phyloP scores from a whole-genome alignment of 768 basidiomycete genomes.

The Suillus americanus region DNA sequence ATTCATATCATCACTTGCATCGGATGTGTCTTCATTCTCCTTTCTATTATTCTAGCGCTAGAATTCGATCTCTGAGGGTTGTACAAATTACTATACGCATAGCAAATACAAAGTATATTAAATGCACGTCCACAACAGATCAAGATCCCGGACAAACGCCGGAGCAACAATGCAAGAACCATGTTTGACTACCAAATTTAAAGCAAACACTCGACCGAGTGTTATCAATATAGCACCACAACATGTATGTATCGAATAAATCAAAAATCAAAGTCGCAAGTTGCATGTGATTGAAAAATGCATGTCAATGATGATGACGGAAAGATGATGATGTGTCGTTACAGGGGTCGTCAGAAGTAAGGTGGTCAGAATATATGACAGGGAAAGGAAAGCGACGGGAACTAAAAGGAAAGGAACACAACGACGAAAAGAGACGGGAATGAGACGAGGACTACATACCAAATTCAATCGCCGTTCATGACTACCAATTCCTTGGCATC shows the following conservation, averaged over 20 bases:
- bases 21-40: too few species aligned
- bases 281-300: background rate
- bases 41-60: too few species aligned
- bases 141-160: background rate
- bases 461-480: conserved; percentile 81
- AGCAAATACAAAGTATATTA: too few species aligned
- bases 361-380: conserved; percentile 1
- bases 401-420: conserved; percentile 1
- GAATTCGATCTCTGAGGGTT: too few species aligned
- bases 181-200: background rate
- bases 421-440: conserved; percentile 6
- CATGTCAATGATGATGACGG: background rate
- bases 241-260: background rate
- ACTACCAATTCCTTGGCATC: conserved; percentile 73
- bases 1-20: too few species aligned
- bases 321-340: background rate
- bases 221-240: background rate
- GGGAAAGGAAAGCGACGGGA: background rate
- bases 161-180: background rate
- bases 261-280: background rate
- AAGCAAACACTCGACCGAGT: background rate
- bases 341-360: background rate
- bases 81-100: too few species aligned
- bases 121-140: background rate
- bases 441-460: conserved; percentile 39